Conservation (phyloP, 352 stramenopile species). For the Pelagophyceae sp. region DNA sequence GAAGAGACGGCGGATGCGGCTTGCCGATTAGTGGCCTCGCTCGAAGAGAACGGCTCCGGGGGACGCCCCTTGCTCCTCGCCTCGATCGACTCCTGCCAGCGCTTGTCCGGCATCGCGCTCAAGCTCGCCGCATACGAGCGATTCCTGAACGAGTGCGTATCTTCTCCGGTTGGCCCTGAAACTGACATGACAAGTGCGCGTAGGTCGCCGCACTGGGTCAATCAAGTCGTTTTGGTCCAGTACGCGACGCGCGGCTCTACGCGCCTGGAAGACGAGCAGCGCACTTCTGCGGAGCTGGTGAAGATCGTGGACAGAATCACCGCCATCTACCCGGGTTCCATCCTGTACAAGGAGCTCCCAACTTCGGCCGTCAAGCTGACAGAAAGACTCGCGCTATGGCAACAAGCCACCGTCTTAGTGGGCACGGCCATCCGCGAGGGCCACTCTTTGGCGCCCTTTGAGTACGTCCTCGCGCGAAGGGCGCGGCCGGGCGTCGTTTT, state of each 20-base stretch:
- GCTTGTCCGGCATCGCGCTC: slow-evolving; percentile 79
- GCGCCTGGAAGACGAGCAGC: slow-evolving; percentile 76
- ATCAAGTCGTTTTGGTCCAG: slow-evolving; percentile 88
- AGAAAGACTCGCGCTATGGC: slow-evolving; percentile 81
- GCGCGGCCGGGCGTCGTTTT: slow-evolving; percentile 83
- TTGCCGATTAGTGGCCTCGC: slow-evolving; percentile 38
- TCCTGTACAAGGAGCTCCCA: slow-evolving; percentile 57
- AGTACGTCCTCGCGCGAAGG: slow-evolving; percentile 60
- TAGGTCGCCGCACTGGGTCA: slow-evolving; percentile 80
- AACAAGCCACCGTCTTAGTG: slow-evolving; percentile 88
- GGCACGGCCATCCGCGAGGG: slow-evolving; percentile 88
- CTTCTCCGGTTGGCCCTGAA: no score
- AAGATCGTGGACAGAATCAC: slow-evolving; percentile 53
- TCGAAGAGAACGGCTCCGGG: slow-evolving; percentile 43
- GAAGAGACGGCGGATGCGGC: slow-evolving; percentile 39
- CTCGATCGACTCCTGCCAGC: slow-evolving; percentile 82
- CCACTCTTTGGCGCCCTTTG: slow-evolving; percentile 90
- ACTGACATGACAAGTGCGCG: no score
- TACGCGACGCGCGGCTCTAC: slow-evolving; percentile 71
- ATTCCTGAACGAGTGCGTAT: slow-evolving; percentile 88
- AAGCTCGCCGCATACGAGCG: slow-evolving; percentile 91
- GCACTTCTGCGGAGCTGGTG: slow-evolving; percentile 45
- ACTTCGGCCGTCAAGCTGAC: slow-evolving; percentile 66
- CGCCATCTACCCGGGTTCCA: slow-evolving; percentile 46
- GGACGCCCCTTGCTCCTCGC: slow-evolving; percentile 55